phyloP scores from a whole-genome alignment of 208 protist species.

The Novymonas esmeraldas region DNA sequence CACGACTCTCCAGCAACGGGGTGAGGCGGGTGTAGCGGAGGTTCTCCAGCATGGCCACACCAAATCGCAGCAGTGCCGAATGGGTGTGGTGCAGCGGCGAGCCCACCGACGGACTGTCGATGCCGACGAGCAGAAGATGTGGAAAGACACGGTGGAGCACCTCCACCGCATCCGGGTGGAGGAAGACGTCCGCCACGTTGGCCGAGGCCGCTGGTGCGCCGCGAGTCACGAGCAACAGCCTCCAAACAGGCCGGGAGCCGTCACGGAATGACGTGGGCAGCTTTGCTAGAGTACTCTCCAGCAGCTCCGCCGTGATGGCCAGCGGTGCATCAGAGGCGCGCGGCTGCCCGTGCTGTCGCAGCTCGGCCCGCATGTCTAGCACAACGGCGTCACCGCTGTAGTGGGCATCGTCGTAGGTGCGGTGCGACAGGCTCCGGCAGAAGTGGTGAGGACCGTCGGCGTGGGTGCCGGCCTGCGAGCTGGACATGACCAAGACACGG shows the following conservation, averaged over 20 bases:
- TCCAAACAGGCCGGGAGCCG: slow-evolving; percentile 36
- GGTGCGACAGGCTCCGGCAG: slow-evolving; percentile 28
- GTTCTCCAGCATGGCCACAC: slow-evolving; percentile 81
- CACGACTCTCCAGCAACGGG: slow-evolving; percentile 18
- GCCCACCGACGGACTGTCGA: slow-evolving; percentile 73
- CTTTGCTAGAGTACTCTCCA: slow-evolving; percentile 34
- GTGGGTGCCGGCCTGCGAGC: slow-evolving; percentile 81
- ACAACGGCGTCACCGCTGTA: slow-evolving; percentile 71
- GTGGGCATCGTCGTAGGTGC: slow-evolving; percentile 58
- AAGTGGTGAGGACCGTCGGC: slow-evolving; percentile 74
- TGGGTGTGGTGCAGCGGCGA: slow-evolving; percentile 43
- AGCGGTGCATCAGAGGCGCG: slow-evolving; percentile 3
- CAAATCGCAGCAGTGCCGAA: slow-evolving; percentile 42
- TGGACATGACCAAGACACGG: slow-evolving; percentile 55
- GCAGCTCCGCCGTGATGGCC: slow-evolving; percentile 46
- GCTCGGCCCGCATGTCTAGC: slow-evolving; percentile 44
- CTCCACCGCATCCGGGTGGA: slow-evolving; percentile 45
- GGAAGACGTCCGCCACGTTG: slow-evolving; percentile 47
- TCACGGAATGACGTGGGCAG: slow-evolving; percentile 16
- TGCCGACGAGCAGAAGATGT: slow-evolving; percentile 63
- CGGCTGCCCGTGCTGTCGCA: slow-evolving; percentile 18
- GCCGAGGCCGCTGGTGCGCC: not conserved
- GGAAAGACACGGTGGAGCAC: slow-evolving; percentile 56
- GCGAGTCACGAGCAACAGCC: slow-evolving; percentile 56
- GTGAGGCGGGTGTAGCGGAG: slow-evolving; percentile 43